Base-by-base conservation (phyloP, 2,329 filamentous ascomycete genomes). In the Colletotrichum sp. region DNA sequence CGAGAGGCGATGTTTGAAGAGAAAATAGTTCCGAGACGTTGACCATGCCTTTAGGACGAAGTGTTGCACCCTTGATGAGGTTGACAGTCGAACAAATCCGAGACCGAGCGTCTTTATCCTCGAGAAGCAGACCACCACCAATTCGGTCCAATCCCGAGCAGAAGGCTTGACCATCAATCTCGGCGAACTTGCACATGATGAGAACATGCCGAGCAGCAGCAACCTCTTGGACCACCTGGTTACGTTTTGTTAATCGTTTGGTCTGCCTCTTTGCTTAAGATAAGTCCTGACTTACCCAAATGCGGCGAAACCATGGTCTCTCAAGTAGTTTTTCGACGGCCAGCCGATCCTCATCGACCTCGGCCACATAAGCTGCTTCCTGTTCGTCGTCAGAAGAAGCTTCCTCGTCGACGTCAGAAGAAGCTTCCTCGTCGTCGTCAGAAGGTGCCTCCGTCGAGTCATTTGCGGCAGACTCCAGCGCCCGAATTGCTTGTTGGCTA, bases 111-210 rank as follows among this genome's bases (percentile, higher is more conserved):
- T 63, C 18, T 36, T 39, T 8, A 0, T 1, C 3, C 2, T 26
- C 5, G 5, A 34, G 30, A 63, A 39, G 21, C 13, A 36, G 6
- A 44, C 5, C 10, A 0, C 1, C 0, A 10, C 10, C 1, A 1
- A 21, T 13, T 8, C 2, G 30, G 0, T 4, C 3, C 4, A 65
- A 44, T 0, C 32, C 62, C 8, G 5, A 10, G 16, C 34, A 65
- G 21, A 65, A 65, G 1, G 5, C 62, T 16, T 39, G 36, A 2
- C 62, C 62, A 18, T 65, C 63, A 9, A 49, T 28, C 5, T 65
- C 24, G 2, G 34, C 9, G 4, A 6, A 15, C 0, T 21, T 21
- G 9, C 63, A 65, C 24, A 65, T 65, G 9, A 49, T 30, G 0
- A 65, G 24, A 18, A 65, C 2, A 7, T 49, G 32, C 0, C 62